A percentile compares a stretch with the other conserved stretches of the same genome.
These are phyloP conservation scores for Taxillus chinensis DNA, from an alignment of 164 flowering plant species.

Conservation along the genomic window DNA sequence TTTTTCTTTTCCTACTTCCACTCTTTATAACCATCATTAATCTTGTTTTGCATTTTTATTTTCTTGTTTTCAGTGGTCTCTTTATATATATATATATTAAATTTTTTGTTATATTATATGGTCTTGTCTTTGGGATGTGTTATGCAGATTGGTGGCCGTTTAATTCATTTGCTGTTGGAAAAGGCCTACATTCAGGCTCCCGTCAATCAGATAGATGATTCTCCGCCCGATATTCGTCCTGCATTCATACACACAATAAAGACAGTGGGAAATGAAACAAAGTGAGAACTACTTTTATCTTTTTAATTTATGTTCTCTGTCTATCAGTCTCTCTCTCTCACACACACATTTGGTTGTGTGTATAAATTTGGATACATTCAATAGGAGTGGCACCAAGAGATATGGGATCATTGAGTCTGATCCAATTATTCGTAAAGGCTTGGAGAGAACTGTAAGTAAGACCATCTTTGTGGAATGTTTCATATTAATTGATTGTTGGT, in stretches of 20 bases:
- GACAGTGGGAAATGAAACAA: not conserved
- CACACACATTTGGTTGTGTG: not conserved
- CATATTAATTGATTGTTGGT: not conserved
- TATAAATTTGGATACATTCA: not conserved
- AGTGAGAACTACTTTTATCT: not conserved
- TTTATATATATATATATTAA: not conserved
- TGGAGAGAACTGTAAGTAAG: slow-evolving; percentile 47
- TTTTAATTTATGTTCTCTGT: not conserved
- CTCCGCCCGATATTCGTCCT: not conserved
- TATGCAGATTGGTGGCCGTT: not conserved
- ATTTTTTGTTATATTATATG: not conserved
- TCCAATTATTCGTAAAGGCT: slow-evolving; percentile 37
- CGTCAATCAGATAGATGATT: not conserved
- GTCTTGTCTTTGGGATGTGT: not conserved
- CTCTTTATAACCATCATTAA: not conserved
- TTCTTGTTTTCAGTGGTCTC: not conserved
- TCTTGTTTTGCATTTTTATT: not conserved
- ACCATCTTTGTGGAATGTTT: not conserved
- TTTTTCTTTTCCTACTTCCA: not conserved
- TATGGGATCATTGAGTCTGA: slow-evolving; percentile 49
- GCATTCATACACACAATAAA: slow-evolving; percentile 1
- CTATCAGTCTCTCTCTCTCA: not conserved
- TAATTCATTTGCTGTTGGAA: not conserved
- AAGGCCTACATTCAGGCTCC: not conserved
- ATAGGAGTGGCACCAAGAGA: not conserved